Percentiles rank a stretch among this genome's conserved stretches.
Conservation (phyloP, 306 rosid species). For the Adenanthera pavonina region DNA sequence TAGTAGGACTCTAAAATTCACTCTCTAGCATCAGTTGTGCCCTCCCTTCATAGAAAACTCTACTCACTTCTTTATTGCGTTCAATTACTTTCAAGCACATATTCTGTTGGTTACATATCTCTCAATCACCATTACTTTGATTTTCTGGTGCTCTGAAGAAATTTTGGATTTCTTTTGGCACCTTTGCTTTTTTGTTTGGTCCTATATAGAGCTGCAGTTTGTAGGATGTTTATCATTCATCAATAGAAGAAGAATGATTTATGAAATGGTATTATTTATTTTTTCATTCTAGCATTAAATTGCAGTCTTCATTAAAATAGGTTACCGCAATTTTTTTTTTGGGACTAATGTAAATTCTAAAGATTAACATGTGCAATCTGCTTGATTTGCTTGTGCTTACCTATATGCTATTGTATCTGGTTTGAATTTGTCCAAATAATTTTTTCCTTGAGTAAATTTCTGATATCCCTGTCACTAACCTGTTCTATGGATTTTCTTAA, state of each 20-base stretch:
- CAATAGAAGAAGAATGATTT: not conserved
- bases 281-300: constrained; percentile 1
- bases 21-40: not conserved
- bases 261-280: not conserved
- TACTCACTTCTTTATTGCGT: not conserved
- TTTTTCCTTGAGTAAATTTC: not conserved
- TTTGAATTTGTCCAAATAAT: not conserved
- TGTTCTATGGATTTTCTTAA: constrained; percentile 4
- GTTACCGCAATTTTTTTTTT: not conserved
- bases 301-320: not conserved
- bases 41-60: not conserved
- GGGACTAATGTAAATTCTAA: not conserved
- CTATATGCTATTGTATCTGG: not conserved
- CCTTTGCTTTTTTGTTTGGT: not conserved
- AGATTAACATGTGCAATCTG: not conserved
- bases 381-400: constrained; percentile 12
- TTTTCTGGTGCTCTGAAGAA: not conserved
- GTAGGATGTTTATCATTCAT: not conserved
- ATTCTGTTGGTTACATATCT: not conserved
- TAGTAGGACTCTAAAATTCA: constrained; percentile 18
- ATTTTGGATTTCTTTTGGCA: not conserved
- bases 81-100: not conserved
- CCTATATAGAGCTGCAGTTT: constrained; percentile 7
- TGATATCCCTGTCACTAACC: constrained; percentile 21
- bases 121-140: constrained; percentile 24